Evolutionary conservation across 2,329 filamentous ascomycete genomes (phyloP).

Genomic region (Colletotrichum chrysophilum): DNA sequence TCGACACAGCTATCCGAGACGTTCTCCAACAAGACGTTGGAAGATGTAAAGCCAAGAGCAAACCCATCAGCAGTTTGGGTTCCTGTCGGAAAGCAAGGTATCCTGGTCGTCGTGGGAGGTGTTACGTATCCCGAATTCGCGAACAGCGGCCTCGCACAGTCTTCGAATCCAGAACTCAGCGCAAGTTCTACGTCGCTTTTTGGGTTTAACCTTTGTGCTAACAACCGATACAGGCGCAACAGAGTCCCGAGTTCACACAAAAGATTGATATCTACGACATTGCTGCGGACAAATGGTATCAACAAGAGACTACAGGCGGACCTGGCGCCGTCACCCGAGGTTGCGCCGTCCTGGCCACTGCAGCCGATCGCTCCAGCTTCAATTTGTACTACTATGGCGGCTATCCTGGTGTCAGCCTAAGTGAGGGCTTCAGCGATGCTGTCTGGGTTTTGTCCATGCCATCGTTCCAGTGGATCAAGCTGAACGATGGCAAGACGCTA

Average conservation of each 20-base stretch:
- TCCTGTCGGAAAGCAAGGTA: conserved; percentile 76
- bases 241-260: too few relatives aligned
- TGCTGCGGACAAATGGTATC: too few relatives aligned
- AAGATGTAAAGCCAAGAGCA: conserved; percentile 56
- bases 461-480: conserved; percentile 77
- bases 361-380: conserved; percentile 72
- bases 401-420: too few relatives aligned
- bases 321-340: conserved; percentile 55
- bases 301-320: too few relatives aligned
- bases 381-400: conserved; percentile 89
- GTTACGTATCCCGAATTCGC: conserved; percentile 41
- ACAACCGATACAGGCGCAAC: too few relatives aligned
- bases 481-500: conserved; percentile 40
- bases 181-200: too few relatives aligned
- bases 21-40: conserved; percentile 64
- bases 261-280: too few relatives aligned
- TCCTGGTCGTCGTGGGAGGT: conserved; percentile 79
- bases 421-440: conserved; percentile 51
- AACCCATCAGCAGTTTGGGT: conserved; percentile 75
- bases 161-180: too few relatives aligned
- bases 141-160: too few relatives aligned
- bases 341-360: conserved; percentile 77
- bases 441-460: conserved; percentile 85
- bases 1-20: conserved; percentile 32
- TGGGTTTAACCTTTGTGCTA: too few relatives aligned